Evolutionary conservation across 768 basidiomycete species (phyloP).

Genomic region (Tricholoma bakamatsutake): DNA sequence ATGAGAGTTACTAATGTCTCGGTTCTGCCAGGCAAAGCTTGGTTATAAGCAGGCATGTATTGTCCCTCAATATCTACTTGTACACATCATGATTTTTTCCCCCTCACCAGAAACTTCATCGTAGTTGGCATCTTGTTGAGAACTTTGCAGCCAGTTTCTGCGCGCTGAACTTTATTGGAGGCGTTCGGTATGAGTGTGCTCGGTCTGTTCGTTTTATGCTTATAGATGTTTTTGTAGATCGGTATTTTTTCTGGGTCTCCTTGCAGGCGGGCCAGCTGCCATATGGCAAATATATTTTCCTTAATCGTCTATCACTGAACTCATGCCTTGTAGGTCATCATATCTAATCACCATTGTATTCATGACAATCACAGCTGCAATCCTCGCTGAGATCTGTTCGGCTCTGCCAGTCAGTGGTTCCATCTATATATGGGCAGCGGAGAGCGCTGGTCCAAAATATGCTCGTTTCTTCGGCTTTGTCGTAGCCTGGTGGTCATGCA

Average conservation of each 20-base stretch:
- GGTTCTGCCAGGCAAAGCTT: constrained; percentile 51
- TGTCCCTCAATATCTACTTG: not conserved
- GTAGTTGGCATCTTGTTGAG: constrained; percentile 77
- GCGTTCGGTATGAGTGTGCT: constrained; percentile 52
- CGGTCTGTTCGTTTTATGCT: not conserved
- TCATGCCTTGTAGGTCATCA: constrained; percentile 59
- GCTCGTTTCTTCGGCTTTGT: constrained; percentile 84
- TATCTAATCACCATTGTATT: constrained; percentile 78
- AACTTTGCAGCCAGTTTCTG: constrained; percentile 87
- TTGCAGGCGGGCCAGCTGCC: constrained; percentile 83
- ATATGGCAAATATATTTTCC: constrained; percentile 51
- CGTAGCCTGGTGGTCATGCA: constrained; percentile 91
- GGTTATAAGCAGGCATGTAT: constrained; percentile 73
- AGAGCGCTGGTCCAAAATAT: constrained; percentile 84
- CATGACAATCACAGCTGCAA: constrained; percentile 83
- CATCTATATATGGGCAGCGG: constrained; percentile 93
- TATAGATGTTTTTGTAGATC: constrained; percentile 39
- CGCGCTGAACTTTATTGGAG: constrained; percentile 87
- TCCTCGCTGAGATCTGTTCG: constrained; percentile 88
- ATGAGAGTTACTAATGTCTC: constrained; percentile 43
- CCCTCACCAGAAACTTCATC: constrained; percentile 67
- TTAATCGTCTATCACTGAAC: constrained; percentile 1
- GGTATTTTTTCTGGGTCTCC: constrained; percentile 72
- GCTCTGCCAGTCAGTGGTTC: constrained; percentile 84
- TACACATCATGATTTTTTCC: constrained; percentile 8